These are phyloP conservation scores for Mucor irregularis DNA, from an alignment of 371 early-diverging fungal species.

Conservation along the genomic window DNA sequence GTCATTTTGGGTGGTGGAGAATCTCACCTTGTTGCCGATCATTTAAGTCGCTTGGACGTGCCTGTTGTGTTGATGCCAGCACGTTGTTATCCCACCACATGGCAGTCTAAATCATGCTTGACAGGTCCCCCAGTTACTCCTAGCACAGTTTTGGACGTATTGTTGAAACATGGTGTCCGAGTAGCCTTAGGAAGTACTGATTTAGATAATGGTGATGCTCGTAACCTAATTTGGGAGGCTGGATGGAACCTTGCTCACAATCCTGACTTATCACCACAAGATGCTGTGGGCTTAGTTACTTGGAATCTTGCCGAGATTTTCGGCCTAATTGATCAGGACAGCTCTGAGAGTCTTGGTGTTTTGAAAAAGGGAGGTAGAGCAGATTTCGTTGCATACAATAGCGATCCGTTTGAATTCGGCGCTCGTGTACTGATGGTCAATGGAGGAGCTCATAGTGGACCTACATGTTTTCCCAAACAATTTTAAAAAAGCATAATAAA, in stretches of 20 bases:
- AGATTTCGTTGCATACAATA: constrained; percentile 56
- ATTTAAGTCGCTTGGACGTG: constrained; percentile 52
- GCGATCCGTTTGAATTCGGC: constrained; percentile 61
- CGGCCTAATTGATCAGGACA: constrained; percentile 30
- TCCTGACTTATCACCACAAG: constrained; percentile 34
- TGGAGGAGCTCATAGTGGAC: constrained; percentile 54
- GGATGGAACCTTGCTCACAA: constrained; percentile 54
- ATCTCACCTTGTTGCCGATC: constrained; percentile 66
- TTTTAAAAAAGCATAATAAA: constrained; percentile 10
- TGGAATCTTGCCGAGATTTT: constrained; percentile 76
- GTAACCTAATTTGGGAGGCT: constrained; percentile 78
- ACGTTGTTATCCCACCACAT: constrained; percentile 65
- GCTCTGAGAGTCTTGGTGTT: constrained; percentile 13
- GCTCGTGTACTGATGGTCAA: constrained; percentile 54
- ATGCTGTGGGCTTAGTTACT: constrained; percentile 73
- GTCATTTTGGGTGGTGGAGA: constrained; percentile 73
- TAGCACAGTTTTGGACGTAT: constrained; percentile 56
- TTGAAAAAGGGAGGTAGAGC: constrained; percentile 31
- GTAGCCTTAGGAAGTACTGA: constrained; percentile 62
- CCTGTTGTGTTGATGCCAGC: constrained; percentile 71
- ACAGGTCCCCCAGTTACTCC: constrained; percentile 57
- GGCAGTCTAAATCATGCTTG: constrained; percentile 67
- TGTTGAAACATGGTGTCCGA: constrained; percentile 60
- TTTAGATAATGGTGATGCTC: constrained; percentile 61
- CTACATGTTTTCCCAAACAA: constrained; percentile 42